phyloP scores from a whole-genome alignment of 2,329 filamentous ascomycete species.

The Fusarium vanettenii region DNA sequence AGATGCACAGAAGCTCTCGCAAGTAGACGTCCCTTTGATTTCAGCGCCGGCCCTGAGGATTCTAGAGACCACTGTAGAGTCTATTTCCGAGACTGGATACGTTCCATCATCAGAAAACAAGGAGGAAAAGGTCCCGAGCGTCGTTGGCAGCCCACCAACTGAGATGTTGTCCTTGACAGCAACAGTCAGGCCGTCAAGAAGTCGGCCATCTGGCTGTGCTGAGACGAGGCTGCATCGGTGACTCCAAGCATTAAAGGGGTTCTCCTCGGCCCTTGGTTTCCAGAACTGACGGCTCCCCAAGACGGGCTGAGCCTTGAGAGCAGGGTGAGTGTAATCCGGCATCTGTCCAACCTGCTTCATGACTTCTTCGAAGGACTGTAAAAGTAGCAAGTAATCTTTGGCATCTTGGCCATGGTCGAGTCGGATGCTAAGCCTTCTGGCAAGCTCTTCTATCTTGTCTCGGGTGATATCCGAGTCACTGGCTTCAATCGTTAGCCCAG shows the following conservation, averaged over 20 bases:
- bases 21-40: slow-evolving; percentile 44
- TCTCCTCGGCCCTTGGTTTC: slow-evolving; percentile 37
- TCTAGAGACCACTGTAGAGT: slow-evolving; percentile 34
- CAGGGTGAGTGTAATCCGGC: slow-evolving; percentile 43
- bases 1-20: slow-evolving; percentile 47
- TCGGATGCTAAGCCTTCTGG: slow-evolving; percentile 24
- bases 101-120: slow-evolving; percentile 11
- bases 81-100: slow-evolving; percentile 37
- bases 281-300: slow-evolving; percentile 31
- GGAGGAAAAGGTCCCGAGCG: slow-evolving; percentile 27
- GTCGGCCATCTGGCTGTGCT: neutral
- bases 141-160: slow-evolving; percentile 43
- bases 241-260: slow-evolving; percentile 51
- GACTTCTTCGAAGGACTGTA: slow-evolving; percentile 44
- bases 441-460: slow-evolving; percentile 32
- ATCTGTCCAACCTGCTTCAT: slow-evolving; percentile 38
- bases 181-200: slow-evolving; percentile 32
- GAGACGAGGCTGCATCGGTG: slow-evolving; percentile 44
- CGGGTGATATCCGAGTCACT: slow-evolving; percentile 12
- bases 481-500: neutral
- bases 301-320: slow-evolving; percentile 30
- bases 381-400: slow-evolving; percentile 42
- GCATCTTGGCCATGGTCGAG: slow-evolving; percentile 38
- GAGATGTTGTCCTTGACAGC: slow-evolving; percentile 48
- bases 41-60: slow-evolving; percentile 41